phyloP scores from a whole-genome alignment of 495 filamentous ascomycete genomes.

The Rostrohypoxylon terebratum region DNA sequence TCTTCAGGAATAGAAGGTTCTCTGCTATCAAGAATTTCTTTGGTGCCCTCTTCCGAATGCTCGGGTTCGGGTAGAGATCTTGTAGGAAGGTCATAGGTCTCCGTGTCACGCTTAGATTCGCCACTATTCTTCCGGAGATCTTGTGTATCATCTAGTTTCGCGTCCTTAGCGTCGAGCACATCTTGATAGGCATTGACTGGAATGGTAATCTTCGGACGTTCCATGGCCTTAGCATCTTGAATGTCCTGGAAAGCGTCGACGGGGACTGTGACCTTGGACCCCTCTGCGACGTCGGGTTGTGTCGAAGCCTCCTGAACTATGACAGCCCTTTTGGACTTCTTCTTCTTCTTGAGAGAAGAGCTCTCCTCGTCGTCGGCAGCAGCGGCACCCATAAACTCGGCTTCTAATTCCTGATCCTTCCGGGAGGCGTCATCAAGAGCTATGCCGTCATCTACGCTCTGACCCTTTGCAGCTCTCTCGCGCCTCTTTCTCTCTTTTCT shows the following conservation, averaged over 20 bases:
- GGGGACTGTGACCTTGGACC: constrained; percentile 38
- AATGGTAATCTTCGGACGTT: constrained; percentile 28
- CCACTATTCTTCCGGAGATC: constrained; percentile 43
- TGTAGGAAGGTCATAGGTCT: constrained; percentile 20
- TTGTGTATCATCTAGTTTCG: constrained; percentile 39
- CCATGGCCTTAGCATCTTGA: constrained; percentile 17
- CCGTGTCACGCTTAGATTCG: constrained; percentile 41
- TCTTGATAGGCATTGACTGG: constrained; percentile 49
- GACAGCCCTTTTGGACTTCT: constrained; percentile 48
- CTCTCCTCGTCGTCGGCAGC: constrained; percentile 35
- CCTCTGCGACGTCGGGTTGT: constrained; percentile 34
- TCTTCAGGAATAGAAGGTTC: constrained; percentile 10
- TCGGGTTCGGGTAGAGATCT: constrained; percentile 1
- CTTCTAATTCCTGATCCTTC: constrained; percentile 34
- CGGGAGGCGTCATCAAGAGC: constrained; percentile 29
- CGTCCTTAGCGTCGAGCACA: constrained; percentile 27
- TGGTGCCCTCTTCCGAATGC: neutral
- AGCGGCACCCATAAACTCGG: constrained; percentile 28
- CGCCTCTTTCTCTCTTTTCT: constrained; percentile 56
- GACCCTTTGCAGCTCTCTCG: constrained; percentile 48
- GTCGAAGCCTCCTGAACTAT: constrained; percentile 43
- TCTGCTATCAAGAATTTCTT: neutral
- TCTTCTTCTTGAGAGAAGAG: constrained; percentile 41
- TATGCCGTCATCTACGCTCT: constrained; percentile 38
- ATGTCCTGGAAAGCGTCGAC: constrained; percentile 52